Percentiles rank a stretch among this genome's conserved stretches.
Evolutionary conservation across 1,139 yeast species (phyloP).

Genomic region (Lizanozyma gosingica): DNA sequence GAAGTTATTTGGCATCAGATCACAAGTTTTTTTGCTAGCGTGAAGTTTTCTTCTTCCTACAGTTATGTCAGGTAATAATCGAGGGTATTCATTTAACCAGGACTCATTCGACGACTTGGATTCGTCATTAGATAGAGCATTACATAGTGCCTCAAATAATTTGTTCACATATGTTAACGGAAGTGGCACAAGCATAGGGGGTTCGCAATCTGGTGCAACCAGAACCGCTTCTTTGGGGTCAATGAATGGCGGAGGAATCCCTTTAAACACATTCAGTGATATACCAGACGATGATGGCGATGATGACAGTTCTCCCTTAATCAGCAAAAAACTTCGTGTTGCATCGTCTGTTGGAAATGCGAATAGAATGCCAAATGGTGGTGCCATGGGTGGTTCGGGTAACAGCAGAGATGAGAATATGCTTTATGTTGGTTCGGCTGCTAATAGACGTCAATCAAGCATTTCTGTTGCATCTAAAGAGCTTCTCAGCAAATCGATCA

Average conservation of each 20-base stretch:
- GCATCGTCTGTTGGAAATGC: neutral
- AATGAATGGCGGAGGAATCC: slow-evolving; percentile 17
- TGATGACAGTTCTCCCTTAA: slow-evolving; percentile 19
- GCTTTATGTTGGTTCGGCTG: neutral
- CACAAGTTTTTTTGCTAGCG: no score
- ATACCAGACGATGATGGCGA: slow-evolving; percentile 4
- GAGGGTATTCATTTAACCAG: slow-evolving; percentile 10
- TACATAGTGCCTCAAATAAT: slow-evolving; percentile 29
- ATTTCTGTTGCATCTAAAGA: slow-evolving; percentile 9
- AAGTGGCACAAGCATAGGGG: slow-evolving; percentile 6
- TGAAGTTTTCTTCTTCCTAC: no score
- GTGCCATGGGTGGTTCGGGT: neutral
- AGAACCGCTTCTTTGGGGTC: slow-evolving; percentile 16
- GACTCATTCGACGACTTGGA: slow-evolving; percentile 38
- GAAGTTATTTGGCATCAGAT: no score
- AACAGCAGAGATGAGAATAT: neutral
- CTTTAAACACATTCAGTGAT: slow-evolving; percentile 9
- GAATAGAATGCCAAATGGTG: neutral
- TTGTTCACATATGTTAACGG: slow-evolving; percentile 11
- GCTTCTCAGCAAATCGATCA: slow-evolving; percentile 10
- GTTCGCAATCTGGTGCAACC: neutral
- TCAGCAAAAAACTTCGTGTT: neutral
- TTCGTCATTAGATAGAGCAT: slow-evolving; percentile 33
- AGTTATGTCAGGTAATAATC: slow-evolving; percentile 6
- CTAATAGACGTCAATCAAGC: neutral